Conservation (phyloP, 352 stramenopile genomes). For the Globisporangium lucens region DNA sequence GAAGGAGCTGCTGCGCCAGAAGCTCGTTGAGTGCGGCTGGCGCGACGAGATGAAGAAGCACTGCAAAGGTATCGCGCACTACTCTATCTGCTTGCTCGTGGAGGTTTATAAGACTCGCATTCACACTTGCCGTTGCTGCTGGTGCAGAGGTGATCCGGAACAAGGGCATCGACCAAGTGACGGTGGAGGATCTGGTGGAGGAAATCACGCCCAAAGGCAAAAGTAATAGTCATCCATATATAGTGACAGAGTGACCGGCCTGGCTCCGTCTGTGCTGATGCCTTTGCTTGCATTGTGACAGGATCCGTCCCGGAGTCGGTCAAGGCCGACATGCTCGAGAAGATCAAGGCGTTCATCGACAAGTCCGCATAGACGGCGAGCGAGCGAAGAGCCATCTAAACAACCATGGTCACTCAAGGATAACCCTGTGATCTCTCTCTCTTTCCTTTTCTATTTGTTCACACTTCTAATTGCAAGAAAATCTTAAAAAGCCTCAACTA, state of each 20-base stretch:
- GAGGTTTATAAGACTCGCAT: neutral
- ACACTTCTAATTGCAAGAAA: constrained; percentile 1
- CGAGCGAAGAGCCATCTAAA: neutral
- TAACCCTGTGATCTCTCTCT: neutral
- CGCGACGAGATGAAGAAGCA: constrained; percentile 89
- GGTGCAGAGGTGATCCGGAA: constrained; percentile 88
- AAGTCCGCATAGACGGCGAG: constrained; percentile 33
- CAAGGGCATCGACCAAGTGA: constrained; percentile 94
- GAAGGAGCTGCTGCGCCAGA: constrained; percentile 84
- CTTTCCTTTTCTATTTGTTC: constrained; percentile 4
- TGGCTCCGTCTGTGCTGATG: constrained; percentile 11
- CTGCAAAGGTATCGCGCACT: constrained; percentile 65
- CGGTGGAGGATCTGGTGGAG: constrained; percentile 92
- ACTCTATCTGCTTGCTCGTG: neutral
- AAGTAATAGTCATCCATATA: constrained; percentile 27
- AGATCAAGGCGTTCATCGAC: constrained; percentile 91
- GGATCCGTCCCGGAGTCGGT: constrained; percentile 86
- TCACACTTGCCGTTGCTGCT: too few species aligned
- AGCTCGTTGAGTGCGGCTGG: constrained; percentile 91
- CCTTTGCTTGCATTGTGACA: neutral
- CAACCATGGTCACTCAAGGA: neutral
- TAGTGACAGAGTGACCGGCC: neutral
- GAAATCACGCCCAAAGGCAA: constrained; percentile 89
- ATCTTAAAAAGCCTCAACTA: neutral
- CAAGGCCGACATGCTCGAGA: constrained; percentile 87